Base-by-base conservation (phyloP, 805 yeast genomes). In the Yarrowia hollandica region DNA sequence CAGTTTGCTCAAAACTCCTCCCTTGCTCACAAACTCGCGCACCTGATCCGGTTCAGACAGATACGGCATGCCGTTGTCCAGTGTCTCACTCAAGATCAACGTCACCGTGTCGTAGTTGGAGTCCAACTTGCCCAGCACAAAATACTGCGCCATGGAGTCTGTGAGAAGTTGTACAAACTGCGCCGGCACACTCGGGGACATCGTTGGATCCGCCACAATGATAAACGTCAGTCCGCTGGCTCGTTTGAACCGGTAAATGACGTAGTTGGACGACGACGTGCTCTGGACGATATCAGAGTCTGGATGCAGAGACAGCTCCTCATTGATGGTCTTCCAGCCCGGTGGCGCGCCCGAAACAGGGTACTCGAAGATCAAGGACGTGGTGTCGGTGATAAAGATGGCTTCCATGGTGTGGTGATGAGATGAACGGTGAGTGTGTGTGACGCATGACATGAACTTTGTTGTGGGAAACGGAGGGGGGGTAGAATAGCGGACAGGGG, bases 41-140 rank as follows among this genome's bases (percentile, higher is more conserved):
- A 92, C 69, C 48, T 82, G 79, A 68, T 89, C 88, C 57, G 82
- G 75, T 63, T 90, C 96, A 0, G 90, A 83, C 46, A 81, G 74
- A 63, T 80, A 81, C 2, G 97, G 96, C 30, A 79, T 76, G 3
- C 92, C 91, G 35, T 82, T 84, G 64, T 89, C 96, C 12, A 90
- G 67, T 82, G 88, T 82, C 67, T 88, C 94, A 66, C 83, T 86
- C 62, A 91, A 72, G 33, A 92, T 71, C 65, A 90, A 74, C 28
- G 86, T 79, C 42, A 90, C 71, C 1, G 87, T 82, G 66, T 90
- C 95, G 63, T 78, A 79, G 67, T 90, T 86, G 42, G 85, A 80
- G 58, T 80, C 84, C 10, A 94, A 72, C 64, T 84, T 86, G 22
- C 79, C 67, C 1, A 81, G 70, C 2, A 82, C 77, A 26, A 90